These are phyloP conservation scores for Carex cristatella DNA, from an alignment of 176 grass and related monocot species.

Conservation along the genomic window DNA sequence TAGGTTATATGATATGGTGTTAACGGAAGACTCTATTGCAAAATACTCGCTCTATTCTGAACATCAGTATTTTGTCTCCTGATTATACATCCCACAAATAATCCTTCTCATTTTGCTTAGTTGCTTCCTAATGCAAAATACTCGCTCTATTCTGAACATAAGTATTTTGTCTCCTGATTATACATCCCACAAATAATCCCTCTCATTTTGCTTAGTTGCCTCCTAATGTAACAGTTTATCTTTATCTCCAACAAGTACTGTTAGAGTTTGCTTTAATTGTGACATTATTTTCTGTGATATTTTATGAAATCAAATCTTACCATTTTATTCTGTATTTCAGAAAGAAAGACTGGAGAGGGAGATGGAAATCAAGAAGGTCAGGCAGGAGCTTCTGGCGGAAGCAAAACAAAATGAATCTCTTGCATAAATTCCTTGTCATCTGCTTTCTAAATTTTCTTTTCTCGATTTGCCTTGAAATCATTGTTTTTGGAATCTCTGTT, in stretches of 20 bases:
- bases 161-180: background rate
- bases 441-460: background rate
- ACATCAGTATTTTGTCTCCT: background rate
- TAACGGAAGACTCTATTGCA: background rate
- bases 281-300: background rate
- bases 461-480: background rate
- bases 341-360: constrained; percentile 31
- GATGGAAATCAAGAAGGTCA: constrained; percentile 22
- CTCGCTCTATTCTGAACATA: background rate
- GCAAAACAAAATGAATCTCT: constrained; percentile 35
- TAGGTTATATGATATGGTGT: background rate
- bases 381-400: constrained; percentile 25
- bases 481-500: background rate
- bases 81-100: background rate
- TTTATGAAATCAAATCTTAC: background rate
- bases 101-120: background rate
- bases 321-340: constrained; percentile 16
- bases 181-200: background rate
- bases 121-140: background rate
- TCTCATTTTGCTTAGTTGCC: background rate
- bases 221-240: background rate
- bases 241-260: background rate
- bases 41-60: background rate
- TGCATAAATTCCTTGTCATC: constrained; percentile 13
- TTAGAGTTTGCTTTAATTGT: background rate